phyloP scores from a whole-genome alignment of 1,284 basidiomycete species.

The Jaminaea rosea region DNA sequence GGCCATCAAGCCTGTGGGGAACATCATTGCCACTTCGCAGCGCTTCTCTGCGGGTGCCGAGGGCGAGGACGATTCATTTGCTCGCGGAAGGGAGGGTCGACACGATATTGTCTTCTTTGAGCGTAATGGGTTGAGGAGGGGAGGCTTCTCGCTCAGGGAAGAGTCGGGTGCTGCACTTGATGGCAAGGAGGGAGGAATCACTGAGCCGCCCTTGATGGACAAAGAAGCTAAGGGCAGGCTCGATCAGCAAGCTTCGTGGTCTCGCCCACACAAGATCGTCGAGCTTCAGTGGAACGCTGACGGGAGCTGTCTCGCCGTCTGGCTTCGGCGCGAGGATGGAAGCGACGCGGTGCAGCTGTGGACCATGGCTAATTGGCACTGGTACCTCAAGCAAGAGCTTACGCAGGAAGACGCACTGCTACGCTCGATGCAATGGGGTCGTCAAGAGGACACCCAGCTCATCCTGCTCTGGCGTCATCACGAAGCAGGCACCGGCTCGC shows the following conservation, averaged over 20 bases:
- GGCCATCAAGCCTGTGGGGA: conserved; percentile 82
- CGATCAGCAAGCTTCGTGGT: neutral
- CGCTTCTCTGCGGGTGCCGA: conserved; percentile 60
- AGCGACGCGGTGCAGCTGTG: conserved; percentile 65
- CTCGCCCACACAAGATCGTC: neutral
- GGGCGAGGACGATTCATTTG: conserved; percentile 50
- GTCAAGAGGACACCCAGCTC: too few species aligned
- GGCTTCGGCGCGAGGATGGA: conserved; percentile 54
- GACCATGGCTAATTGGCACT: conserved; percentile 91
- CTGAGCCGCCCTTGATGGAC: neutral
- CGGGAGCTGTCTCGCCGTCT: conserved; percentile 73
- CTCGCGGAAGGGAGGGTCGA: conserved; percentile 48
- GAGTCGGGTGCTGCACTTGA: conserved; percentile 39
- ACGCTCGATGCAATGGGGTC: conserved; percentile 79
- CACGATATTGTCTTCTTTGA: conserved; percentile 93
- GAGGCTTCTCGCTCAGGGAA: conserved; percentile 70
- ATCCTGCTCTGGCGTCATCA: too few species aligned
- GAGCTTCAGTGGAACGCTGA: conserved; percentile 82
- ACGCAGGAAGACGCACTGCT: conserved; percentile 57
- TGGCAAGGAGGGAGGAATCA: conserved; percentile 23
- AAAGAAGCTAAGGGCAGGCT: neutral
- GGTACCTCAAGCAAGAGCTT: conserved; percentile 55
- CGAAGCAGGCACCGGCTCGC: too few species aligned
- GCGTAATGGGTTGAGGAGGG: conserved; percentile 82
- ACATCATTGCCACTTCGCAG: conserved; percentile 70